phyloP scores from a whole-genome alignment of 495 filamentous ascomycete species.

The Baudoinia panamericana region DNA sequence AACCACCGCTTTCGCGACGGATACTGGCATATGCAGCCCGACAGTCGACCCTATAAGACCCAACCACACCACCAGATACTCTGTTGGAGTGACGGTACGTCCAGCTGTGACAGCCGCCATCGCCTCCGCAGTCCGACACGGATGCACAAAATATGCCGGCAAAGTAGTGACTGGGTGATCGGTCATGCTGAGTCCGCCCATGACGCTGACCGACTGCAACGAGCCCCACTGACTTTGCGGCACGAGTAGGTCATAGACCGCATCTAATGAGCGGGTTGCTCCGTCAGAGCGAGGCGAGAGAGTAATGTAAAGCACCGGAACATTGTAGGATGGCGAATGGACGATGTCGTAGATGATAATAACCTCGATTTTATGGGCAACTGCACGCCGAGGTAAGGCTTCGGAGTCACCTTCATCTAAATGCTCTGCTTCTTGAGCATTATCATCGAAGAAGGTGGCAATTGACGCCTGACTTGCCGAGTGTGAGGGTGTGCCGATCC shows the following conservation, averaged over 20 bases:
- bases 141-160: conserved; percentile 72
- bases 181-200: conserved; percentile 65
- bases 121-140: conserved; percentile 70
- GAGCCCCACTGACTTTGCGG: conserved; percentile 46
- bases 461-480: too few relatives aligned
- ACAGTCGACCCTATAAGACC: conserved; percentile 62
- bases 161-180: conserved; percentile 64
- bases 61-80: conserved; percentile 71
- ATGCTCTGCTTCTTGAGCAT: background rate
- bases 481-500: background rate
- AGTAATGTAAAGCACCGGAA: conserved; percentile 47
- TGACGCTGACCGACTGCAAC: conserved; percentile 46
- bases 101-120: conserved; percentile 41
- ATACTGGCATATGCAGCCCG: conserved; percentile 54
- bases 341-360: conserved; percentile 40
- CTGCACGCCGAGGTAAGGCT: background rate
- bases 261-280: conserved; percentile 29
- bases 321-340: conserved; percentile 43
- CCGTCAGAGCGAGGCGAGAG: conserved; percentile 34
- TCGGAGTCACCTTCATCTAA: conserved; percentile 4
- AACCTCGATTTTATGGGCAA: background rate
- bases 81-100: conserved; percentile 41
- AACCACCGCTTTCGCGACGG: conserved; percentile 24
- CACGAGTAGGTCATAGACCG: conserved; percentile 56
- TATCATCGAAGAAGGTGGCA: background rate